Evolutionary conservation across 441 rosid species (phyloP).

Genomic region (Sinapis alba): DNA sequence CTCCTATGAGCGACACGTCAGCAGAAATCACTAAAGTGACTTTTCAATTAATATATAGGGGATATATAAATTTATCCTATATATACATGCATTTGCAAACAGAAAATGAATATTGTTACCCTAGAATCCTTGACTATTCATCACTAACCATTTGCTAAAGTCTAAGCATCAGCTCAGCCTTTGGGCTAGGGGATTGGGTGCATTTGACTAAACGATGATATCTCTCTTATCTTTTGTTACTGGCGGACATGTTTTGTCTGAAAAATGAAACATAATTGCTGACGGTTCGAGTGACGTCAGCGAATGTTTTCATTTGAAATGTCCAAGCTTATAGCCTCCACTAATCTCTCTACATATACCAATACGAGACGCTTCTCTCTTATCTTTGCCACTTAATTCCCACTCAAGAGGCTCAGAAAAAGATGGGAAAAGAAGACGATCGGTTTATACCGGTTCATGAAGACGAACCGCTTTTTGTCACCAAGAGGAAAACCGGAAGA

Average conservation of each 20-base stretch:
- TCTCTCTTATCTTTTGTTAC: too few species aligned
- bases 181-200: too few species aligned
- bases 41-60: too few species aligned
- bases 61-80: too few species aligned
- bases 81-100: too few species aligned
- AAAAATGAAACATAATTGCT: background rate
- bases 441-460: constrained; percentile 17
- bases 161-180: too few species aligned
- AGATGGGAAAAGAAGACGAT: constrained; percentile 13
- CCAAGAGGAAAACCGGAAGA: constrained; percentile 29
- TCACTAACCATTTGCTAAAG: too few species aligned
- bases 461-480: constrained; percentile 27
- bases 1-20: too few species aligned
- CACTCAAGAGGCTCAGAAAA: background rate
- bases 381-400: background rate
- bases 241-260: background rate
- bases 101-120: too few species aligned
- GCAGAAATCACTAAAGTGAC: too few species aligned
- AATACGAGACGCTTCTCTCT: background rate
- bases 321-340: constrained; percentile 19
- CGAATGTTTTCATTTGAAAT: background rate
- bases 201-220: too few species aligned
- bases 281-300: constrained; percentile 22
- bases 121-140: too few species aligned
- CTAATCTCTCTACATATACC: background rate